Base-by-base conservation (phyloP, 2,329 filamentous ascomycete species). In the Colletotrichum falcatum region DNA sequence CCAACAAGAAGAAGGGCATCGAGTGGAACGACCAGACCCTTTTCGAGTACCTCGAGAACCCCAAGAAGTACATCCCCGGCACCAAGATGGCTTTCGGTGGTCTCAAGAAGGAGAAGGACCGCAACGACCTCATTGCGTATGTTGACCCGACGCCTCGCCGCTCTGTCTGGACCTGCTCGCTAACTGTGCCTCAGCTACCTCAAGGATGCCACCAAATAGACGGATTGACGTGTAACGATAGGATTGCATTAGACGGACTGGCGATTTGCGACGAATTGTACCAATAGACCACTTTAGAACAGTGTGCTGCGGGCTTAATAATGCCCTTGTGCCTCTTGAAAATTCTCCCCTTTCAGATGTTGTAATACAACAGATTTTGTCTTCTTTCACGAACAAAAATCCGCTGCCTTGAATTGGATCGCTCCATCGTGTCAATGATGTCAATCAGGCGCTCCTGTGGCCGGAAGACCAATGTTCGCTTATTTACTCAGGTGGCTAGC, bases 11-110 rank as follows among this genome's bases (percentile, higher is more conserved):
- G 81, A 97, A 97, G 89, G 95, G 92, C 79, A 90, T 99, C 78
- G 88, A 85, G 79, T 99, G 96, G 96, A 86, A 94, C 77, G 91
- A 97, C 81, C 83, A 90, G 75, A 92, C 93, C 84, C 90, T 99
- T 79, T 98, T 97, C 86, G 89, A 91, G 77, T 99, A 99, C 91
- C 95, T 99, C 80, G 96, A 99, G 91, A 98, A 98, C 92, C 96
- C 96, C 87, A 99, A 99, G 92, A 98, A 98, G 90, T 99, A 95
- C 91, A 98, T 99, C 76, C 96, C 96, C 78, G 96, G 96, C 78
- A 99, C 96, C 88, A 99, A 98, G 94, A 99, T 99, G 96, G 96
- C 96, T 79, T 99, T 98, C 83, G 96, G 96, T 87, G 96, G 96
- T 84, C 90, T 99, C 82, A 99, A 99, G 95, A 99, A 99, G 94